Evolutionary conservation across 306 rosid species (phyloP).

Genomic region (Vicia sativa): DNA sequence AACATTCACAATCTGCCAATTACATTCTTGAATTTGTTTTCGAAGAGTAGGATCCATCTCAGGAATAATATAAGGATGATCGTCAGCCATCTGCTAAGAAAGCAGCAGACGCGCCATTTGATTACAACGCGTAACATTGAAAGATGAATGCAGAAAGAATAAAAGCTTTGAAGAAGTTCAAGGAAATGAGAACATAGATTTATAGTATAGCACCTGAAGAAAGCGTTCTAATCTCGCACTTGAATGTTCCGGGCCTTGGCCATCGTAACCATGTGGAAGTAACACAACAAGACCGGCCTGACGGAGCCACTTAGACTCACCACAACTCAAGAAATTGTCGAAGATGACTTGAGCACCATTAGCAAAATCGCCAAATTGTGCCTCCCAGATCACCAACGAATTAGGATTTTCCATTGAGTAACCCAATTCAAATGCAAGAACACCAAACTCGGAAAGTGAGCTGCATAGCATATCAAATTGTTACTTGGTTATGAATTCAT

Average conservation of each 20-base stretch:
- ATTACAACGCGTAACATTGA: slow-evolving; percentile 6
- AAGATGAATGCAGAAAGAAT: slow-evolving; percentile 8
- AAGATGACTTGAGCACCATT: slow-evolving; percentile 96
- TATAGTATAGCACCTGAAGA: slow-evolving; percentile 68
- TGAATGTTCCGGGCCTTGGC: slow-evolving; percentile 98
- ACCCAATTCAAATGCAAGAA: slow-evolving; percentile 95
- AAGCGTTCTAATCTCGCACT: slow-evolving; percentile 91
- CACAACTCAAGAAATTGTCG: slow-evolving; percentile 91
- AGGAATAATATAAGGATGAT: slow-evolving; percentile 81
- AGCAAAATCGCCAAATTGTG: slow-evolving; percentile 96
- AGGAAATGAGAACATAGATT: slow-evolving; percentile 31
- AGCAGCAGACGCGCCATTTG: slow-evolving; percentile 28
- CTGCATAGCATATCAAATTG: slow-evolving; percentile 50
- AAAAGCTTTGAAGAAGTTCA: slow-evolving; percentile 10
- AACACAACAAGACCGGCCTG: slow-evolving; percentile 89
- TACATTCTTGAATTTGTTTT: slow-evolving; percentile 94
- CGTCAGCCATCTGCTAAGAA: slow-evolving; percentile 85
- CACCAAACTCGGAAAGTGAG: slow-evolving; percentile 96
- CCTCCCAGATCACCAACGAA: slow-evolving; percentile 96
- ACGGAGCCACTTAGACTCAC: slow-evolving; percentile 96
- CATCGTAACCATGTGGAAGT: slow-evolving; percentile 97
- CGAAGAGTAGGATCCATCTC: slow-evolving; percentile 95
- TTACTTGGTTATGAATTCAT: slow-evolving; percentile 28
- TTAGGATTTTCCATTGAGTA: slow-evolving; percentile 96
- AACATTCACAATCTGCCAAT: slow-evolving; percentile 90